Conservation (phyloP, 331 rosid genomes). For the Acacia pycnantha region DNA sequence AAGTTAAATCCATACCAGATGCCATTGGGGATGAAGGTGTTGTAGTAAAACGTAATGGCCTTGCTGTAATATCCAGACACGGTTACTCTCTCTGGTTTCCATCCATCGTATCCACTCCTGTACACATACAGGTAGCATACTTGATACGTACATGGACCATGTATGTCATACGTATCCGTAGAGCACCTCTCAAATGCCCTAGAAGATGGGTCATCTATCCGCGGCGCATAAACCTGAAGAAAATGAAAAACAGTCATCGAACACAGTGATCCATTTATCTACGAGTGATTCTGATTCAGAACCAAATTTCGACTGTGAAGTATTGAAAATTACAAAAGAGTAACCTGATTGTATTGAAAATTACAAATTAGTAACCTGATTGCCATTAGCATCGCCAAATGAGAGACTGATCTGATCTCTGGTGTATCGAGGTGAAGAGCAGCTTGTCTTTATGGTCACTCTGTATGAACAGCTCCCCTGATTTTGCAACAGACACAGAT, state of each 20-base stretch:
- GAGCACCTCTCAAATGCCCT: constrained; percentile 78
- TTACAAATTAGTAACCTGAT: constrained; percentile 50
- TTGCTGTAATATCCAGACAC: constrained; percentile 38
- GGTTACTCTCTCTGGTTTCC: constrained; percentile 68
- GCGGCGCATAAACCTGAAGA: constrained; percentile 65
- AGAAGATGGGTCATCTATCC: constrained; percentile 62
- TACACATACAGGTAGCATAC: constrained; percentile 67
- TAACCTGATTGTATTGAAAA: too few species aligned
- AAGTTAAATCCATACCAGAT: constrained; percentile 77
- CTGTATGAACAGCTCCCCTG: constrained; percentile 56
- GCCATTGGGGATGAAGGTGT: constrained; percentile 49
- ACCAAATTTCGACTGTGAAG: not conserved
- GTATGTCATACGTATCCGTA: constrained; percentile 62
- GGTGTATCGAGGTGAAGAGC: constrained; percentile 65
- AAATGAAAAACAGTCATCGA: too few species aligned
- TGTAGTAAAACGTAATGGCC: constrained; percentile 53
- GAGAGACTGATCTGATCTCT: constrained; percentile 76
- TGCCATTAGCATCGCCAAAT: constrained; percentile 86
- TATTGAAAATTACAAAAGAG: too few species aligned
- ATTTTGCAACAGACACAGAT: constrained; percentile 35
- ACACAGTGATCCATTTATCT: not conserved
- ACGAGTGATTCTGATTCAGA: not conserved
- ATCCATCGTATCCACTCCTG: constrained; percentile 79
- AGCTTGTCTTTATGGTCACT: constrained; percentile 70
- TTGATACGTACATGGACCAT: constrained; percentile 73